These are phyloP conservation scores for Colletotrichum tofieldiae DNA, from an alignment of 2,329 filamentous ascomycete species.

Conservation along the genomic window DNA sequence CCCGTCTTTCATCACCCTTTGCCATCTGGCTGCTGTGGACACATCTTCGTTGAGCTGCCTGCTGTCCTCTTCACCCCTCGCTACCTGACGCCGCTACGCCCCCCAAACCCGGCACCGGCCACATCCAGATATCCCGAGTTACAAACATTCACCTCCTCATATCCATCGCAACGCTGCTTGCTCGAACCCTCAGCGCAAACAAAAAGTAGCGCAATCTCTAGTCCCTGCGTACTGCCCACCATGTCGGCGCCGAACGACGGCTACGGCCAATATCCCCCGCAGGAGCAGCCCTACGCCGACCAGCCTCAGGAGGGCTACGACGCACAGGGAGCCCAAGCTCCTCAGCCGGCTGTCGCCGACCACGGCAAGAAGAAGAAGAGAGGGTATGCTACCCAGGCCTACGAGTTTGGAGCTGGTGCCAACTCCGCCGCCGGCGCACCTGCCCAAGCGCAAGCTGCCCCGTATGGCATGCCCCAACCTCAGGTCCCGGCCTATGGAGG, in stretches of 20 bases:
- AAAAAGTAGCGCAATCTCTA: conserved; percentile 11
- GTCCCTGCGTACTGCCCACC: conserved; percentile 47
- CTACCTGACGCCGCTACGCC: conserved; percentile 36
- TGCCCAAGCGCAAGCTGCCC: conserved; percentile 56
- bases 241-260: conserved; percentile 73
- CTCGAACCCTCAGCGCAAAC: not conserved
- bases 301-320: conserved; percentile 56
- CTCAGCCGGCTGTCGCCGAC: conserved; percentile 56
- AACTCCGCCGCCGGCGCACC: conserved; percentile 74
- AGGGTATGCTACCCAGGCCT: conserved; percentile 94
- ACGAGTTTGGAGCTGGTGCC: conserved; percentile 90
- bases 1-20: conserved; percentile 1
- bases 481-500: conserved; percentile 69
- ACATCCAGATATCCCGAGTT: conserved; percentile 12
- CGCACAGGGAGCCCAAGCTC: conserved; percentile 50
- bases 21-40: conserved; percentile 35
- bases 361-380: conserved; percentile 88
- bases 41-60: conserved; percentile 34
- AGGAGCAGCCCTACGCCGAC: conserved; percentile 59
- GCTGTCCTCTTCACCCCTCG: conserved; percentile 33
- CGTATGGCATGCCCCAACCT: conserved; percentile 64
- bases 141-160: conserved; percentile 39
- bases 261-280: conserved; percentile 66
- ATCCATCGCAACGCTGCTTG: conserved; percentile 41
- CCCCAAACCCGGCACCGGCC: conserved; percentile 22